Conservation (phyloP, 345 rosid genomes). For the Gossypium raimondii region DNA sequence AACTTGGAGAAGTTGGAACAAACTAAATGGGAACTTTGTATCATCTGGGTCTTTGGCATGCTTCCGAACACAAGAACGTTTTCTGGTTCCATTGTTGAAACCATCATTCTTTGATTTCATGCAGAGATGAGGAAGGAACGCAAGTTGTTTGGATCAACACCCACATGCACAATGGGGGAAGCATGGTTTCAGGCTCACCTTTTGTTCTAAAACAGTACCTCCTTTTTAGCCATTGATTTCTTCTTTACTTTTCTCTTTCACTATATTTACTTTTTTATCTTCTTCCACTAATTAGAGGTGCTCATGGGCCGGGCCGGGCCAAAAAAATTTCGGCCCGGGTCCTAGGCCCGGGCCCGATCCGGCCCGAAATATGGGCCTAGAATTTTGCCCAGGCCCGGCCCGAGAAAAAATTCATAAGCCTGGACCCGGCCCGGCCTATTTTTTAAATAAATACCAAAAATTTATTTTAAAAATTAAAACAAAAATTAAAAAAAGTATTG, state of each 20-base stretch:
- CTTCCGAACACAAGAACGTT: not conserved
- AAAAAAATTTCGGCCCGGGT: too few species aligned
- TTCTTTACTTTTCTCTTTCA: not conserved
- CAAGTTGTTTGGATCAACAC: not conserved
- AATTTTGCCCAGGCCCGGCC: too few species aligned
- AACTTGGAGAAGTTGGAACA: not conserved
- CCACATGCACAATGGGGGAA: not conserved
- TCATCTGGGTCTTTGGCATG: not conserved
- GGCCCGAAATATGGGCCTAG: too few species aligned
- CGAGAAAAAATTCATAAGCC: too few species aligned
- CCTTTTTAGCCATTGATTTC: not conserved
- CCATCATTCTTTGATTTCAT: not conserved
- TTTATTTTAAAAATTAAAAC: too few species aligned
- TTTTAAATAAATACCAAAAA: too few species aligned
- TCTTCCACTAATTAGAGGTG: too few species aligned
- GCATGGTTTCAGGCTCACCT: not conserved
- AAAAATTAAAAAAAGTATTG: too few species aligned
- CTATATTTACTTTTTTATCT: not conserved
- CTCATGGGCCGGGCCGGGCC: too few species aligned
- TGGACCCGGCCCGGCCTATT: too few species aligned
- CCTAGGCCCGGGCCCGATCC: too few species aligned
- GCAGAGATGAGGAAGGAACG: not conserved
- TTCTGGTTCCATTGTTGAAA: conserved; percentile 7
- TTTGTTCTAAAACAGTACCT: not conserved
- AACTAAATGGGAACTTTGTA: not conserved